phyloP scores from a whole-genome alignment of 805 yeast species.

The Saccharomycopsis lassenensis region DNA sequence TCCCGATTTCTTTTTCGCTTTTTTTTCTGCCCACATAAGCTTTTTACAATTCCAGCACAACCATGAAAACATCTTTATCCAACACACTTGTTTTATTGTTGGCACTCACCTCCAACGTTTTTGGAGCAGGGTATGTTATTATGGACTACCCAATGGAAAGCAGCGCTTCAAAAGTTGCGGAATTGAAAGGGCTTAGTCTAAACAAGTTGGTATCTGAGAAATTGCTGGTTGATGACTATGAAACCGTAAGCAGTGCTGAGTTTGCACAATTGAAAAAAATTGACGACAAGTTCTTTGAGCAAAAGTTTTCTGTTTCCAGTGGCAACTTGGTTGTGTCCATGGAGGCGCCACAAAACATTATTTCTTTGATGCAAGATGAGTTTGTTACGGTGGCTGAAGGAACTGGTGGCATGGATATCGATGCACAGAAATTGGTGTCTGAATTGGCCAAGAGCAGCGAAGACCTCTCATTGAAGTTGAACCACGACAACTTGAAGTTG shows the following conservation, averaged over 20 bases:
- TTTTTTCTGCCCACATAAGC: too few species aligned
- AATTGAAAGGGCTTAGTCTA: slow-evolving; percentile 5
- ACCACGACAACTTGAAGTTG: slow-evolving; percentile 1
- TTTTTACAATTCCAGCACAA: too few species aligned
- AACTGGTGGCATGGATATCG: neutral
- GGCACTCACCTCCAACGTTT: too few species aligned
- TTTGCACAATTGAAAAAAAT: slow-evolving; percentile 1
- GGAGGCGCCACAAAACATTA: slow-evolving; percentile 1
- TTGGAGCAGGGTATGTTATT: too few species aligned
- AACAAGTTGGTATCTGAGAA: slow-evolving; percentile 14
- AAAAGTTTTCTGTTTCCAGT: neutral
- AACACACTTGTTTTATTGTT: too few species aligned
- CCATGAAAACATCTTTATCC: too few species aligned
- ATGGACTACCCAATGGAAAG: too few species aligned
- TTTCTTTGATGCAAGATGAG: neutral
- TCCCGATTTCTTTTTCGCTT: too few species aligned
- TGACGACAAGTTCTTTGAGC: neutral
- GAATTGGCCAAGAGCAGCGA: slow-evolving; percentile 5
- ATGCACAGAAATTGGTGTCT: neutral
- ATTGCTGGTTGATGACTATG: slow-evolving; percentile 13
- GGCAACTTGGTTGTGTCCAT: slow-evolving; percentile 12
- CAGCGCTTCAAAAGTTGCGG: too few species aligned
- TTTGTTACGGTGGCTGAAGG: slow-evolving; percentile 2
- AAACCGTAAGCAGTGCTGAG: neutral
- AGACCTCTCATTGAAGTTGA: slow-evolving; percentile 6